Evolutionary conservation across 306 rosid species (phyloP), one percentile per base, ranked within the genome.

Genomic region (Inga laurina): DNA sequence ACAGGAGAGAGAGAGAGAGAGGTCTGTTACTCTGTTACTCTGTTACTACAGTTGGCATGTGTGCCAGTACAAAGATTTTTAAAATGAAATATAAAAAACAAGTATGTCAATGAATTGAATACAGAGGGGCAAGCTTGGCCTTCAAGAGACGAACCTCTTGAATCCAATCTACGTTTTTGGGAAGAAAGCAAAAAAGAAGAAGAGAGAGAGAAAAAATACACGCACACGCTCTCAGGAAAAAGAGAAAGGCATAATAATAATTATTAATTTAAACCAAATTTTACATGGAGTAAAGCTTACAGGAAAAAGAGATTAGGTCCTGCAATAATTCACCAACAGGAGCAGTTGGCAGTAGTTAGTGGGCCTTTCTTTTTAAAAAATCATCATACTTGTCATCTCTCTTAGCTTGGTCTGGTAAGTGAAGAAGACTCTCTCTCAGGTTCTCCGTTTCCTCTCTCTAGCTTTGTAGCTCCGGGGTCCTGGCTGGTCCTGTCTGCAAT

Each of bases 301-400:
- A 81, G 44, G 84, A 45, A 61, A 39, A 79, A 79, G 85, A 76
- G 85, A 85, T 87, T 87, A 85, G 91, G 88, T 87, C 75, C 79
- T 77, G 91, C 85, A 93, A 87, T 90, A 86, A 90, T 86, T 85
- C 80, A 75, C 80, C 78, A 81, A 79, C 86, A 83, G 70, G 87
- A 88, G 92, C 91, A 88, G 90, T 89, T 90, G 93, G 92, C 87
- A 80, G 88, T 85, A 30, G 90, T 86, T 88, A 86, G 85, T 84
- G 64, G 59, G 87, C 85, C 86, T 84, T 89, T 88, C 83, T 57
- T 57, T 57, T 57, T 1, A 54, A 54, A 84, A 89, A 90, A 82
- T 90, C 91, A 86, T 90, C 89, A 86, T 86, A 62, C 80, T 86
- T 87, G 83, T 75, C 92, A 84, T 79, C 75, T 75, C 85, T 77